Conservation (phyloP, 2,329 filamentous ascomycete genomes). For the Arachnomyces sp. region DNA sequence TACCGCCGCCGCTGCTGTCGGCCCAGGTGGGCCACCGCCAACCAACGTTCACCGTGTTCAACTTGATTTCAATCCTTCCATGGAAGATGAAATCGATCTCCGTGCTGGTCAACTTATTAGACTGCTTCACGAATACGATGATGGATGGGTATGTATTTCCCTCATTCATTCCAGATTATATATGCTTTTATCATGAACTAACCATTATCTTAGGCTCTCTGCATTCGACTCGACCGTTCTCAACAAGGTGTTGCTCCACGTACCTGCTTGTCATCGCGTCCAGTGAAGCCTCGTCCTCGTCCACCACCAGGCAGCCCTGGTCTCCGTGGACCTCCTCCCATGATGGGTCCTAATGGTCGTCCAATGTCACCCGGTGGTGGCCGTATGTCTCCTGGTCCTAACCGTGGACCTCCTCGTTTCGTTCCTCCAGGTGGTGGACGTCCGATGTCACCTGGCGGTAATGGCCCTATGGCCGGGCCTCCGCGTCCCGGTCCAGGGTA, state of each 20-base stretch:
- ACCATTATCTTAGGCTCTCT: conserved; percentile 65
- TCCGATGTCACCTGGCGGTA: conserved; percentile 25
- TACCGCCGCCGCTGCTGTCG: conserved; percentile 54
- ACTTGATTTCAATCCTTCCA: conserved; percentile 84
- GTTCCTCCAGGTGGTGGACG: conserved; percentile 28
- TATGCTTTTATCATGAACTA: conserved; percentile 27
- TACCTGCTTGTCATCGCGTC: conserved; percentile 85
- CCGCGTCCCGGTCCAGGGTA: conserved; percentile 24
- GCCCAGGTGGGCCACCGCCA: conserved; percentile 44
- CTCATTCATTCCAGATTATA: not conserved
- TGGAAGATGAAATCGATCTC: conserved; percentile 85
- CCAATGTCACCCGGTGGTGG: conserved; percentile 18
- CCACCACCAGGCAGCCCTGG: conserved; percentile 28
- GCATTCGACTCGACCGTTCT: conserved; percentile 80
- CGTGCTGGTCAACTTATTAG: conserved; percentile 75
- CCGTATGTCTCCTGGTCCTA: conserved; percentile 19
- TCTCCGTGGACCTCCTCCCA: conserved; percentile 24
- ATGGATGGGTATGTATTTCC: conserved; percentile 75
- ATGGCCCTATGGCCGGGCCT: conserved; percentile 12
- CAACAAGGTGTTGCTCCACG: conserved; percentile 88
- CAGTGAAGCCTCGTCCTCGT: conserved; percentile 72
- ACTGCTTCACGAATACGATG: conserved; percentile 91
- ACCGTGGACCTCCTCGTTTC: conserved; percentile 19
- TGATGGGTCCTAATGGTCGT: conserved; percentile 28
- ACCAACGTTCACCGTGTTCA: conserved; percentile 83